A percentile compares a stretch with the other conserved stretches of the same genome.
These are phyloP conservation scores for Arthromyces matolae DNA, from an alignment of 768 basidiomycete genomes.

Conservation along the genomic window DNA sequence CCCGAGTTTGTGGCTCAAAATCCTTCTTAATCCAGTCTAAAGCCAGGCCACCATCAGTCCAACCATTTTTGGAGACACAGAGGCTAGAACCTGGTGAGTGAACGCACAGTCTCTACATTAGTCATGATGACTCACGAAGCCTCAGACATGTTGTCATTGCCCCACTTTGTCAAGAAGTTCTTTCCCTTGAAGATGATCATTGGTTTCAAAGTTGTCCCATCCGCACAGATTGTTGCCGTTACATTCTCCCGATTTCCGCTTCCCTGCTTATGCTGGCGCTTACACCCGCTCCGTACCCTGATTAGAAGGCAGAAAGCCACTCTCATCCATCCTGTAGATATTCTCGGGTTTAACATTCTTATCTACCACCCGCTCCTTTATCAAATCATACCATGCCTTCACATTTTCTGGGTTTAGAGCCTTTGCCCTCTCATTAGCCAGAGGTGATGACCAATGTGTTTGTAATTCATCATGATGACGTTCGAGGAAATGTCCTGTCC, in stretches of 20 bases:
- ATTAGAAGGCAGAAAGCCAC: conserved; percentile 22
- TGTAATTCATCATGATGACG: background rate
- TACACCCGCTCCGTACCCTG: background rate
- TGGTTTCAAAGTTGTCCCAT: conserved; percentile 29
- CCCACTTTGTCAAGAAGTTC: conserved; percentile 28
- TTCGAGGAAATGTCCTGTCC: background rate
- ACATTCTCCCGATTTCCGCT: conserved; percentile 30
- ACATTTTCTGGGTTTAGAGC: background rate
- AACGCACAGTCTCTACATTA: background rate
- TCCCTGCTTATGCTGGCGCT: conserved; percentile 14
- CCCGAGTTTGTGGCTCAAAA: conserved; percentile 32
- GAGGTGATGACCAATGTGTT: background rate
- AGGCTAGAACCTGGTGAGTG: conserved; percentile 16
- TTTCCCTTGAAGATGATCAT: conserved; percentile 38
- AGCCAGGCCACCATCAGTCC: conserved; percentile 25
- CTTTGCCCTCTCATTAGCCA: background rate
- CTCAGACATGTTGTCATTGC: conserved; percentile 30
- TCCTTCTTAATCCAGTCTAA: conserved; percentile 22
- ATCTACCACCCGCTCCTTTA: background rate
- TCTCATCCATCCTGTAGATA: conserved; percentile 38
- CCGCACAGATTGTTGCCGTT: conserved; percentile 37
- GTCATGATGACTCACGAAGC: conserved; percentile 26
- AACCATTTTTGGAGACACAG: conserved; percentile 26
- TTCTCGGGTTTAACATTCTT: conserved; percentile 7
- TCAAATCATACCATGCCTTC: background rate